Evolutionary conservation across 768 basidiomycete genomes (phyloP), one percentile per base, ranked within the genome.

Genomic region (Calvatia gigantea): DNA sequence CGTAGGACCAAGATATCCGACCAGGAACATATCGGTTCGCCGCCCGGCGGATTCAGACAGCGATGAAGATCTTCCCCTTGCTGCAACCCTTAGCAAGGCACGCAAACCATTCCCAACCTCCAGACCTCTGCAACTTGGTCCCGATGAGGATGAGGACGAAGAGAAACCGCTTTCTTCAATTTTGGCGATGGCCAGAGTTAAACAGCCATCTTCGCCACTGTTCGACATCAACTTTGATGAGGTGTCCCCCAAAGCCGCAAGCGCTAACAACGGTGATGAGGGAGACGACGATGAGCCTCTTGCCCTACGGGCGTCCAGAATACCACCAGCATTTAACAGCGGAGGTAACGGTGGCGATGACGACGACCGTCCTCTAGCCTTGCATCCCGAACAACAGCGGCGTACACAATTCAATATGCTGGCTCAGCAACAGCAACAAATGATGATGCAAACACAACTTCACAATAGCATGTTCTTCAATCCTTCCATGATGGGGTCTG

Each of bases 31-130:
- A 15, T 38, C 37, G 33, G 46, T 44, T 41, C 38, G 54, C 15
- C 59, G n/a, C 42, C 31, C 47, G 19, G 64, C 62, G 15, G 79
- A 76, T 47, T 78, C 78, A 17, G 82, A 84, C 58, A 89, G 87
- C 58, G 91, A 91, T 51, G 91, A 93, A 60, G 91, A 94, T 70
- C 61, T 91, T 39, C 92, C 92, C 2, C 75, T 94, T 7, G 82
- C 84, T 23, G 81, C 80, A 2, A 81, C 86, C 6, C 72, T 84
- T n/a, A 73, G 75, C 52, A 80, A 81, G 32, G 82, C 76, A n/a
- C 70, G 70, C 19, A 77, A 77, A 56, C 80, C 83, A 44, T 73
- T 70, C 32, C 65, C 63, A 43, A 63, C 56, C 56, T 61, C 63
- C 15, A 54, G 62, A 32, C 58, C 64, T 57, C 15, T 15, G 17